Evolutionary conservation across 352 stramenopile genomes (phyloP).

Genomic region (Globisporangium yorkense): DNA sequence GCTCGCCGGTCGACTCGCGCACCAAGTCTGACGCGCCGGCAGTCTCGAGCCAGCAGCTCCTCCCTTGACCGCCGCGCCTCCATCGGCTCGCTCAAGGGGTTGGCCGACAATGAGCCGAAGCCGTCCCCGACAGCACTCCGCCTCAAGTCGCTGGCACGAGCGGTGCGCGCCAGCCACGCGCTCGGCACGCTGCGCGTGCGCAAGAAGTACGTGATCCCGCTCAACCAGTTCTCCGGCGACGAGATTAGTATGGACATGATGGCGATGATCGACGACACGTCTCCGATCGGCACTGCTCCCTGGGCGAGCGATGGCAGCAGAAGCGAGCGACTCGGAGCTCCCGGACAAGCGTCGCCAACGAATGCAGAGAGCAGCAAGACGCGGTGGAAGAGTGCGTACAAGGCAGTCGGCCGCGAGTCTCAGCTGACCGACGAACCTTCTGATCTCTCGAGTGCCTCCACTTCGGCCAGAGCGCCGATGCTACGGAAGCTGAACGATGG

Average conservation of each 20-base stretch:
- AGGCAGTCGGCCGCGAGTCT: background rate
- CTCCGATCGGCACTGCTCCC: constrained; percentile 2
- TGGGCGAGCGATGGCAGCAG: constrained; percentile 5
- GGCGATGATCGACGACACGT: constrained; percentile 25
- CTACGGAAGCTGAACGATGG: background rate
- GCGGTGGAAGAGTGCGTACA: constrained; percentile 7
- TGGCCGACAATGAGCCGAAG: constrained; percentile 15
- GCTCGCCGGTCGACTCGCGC: constrained; percentile 1
- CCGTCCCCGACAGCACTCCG: constrained; percentile 36
- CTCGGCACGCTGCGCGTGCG: constrained; percentile 26
- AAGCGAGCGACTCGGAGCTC: background rate
- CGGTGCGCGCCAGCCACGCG: constrained; percentile 44
- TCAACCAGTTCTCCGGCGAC: constrained; percentile 29
- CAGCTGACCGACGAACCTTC: background rate
- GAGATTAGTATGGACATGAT: constrained; percentile 36
- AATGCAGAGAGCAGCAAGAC: background rate
- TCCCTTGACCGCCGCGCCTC: constrained; percentile 10
- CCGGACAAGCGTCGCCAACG: background rate
- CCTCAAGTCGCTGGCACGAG: constrained; percentile 39
- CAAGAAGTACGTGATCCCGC: constrained; percentile 35
- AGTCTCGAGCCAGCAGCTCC: constrained; percentile 7
- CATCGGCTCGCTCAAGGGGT: constrained; percentile 9
- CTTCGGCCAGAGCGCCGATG: background rate
- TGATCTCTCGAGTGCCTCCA: background rate
- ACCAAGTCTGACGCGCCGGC: constrained; percentile 7